Conservation (phyloP, 345 rosid species). For the Gossypium raimondii region DNA sequence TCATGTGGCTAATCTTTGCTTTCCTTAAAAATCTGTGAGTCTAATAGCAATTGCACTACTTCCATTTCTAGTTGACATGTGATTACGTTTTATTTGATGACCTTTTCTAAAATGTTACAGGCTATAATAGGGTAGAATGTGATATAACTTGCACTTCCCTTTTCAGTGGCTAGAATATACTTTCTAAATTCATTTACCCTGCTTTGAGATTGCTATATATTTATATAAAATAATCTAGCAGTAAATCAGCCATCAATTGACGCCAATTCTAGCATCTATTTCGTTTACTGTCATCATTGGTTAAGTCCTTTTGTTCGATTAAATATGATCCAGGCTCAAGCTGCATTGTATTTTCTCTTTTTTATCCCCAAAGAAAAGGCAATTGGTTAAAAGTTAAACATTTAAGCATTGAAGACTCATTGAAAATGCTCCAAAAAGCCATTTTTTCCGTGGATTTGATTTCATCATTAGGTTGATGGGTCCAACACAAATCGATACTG, state of each 20-base stretch:
- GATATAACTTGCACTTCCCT: background rate
- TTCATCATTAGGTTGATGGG: slow-evolving; percentile 18
- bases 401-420: background rate
- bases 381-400: background rate
- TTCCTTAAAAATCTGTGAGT: background rate
- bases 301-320: background rate
- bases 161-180: background rate
- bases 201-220: too few species aligned
- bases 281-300: background rate
- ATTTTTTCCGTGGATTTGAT: slow-evolving; percentile 5
- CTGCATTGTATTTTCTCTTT: background rate
- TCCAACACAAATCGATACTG: slow-evolving; percentile 12
- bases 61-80: background rate
- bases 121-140: background rate
- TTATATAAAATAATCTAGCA: background rate
- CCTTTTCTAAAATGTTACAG: background rate
- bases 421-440: slow-evolving; percentile 2
- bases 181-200: background rate
- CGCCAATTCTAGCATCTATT: background rate
- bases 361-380: background rate
- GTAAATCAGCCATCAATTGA: background rate
- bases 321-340: background rate
- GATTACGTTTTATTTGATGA: background rate
- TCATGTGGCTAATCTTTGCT: background rate
- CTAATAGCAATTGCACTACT: background rate